Percentiles rank a stretch among this genome's conserved stretches.
These are phyloP conservation scores for Lunularia cruciata DNA, from an alignment of 225 moss, liverwort and hornwort species.

Conservation along the genomic window DNA sequence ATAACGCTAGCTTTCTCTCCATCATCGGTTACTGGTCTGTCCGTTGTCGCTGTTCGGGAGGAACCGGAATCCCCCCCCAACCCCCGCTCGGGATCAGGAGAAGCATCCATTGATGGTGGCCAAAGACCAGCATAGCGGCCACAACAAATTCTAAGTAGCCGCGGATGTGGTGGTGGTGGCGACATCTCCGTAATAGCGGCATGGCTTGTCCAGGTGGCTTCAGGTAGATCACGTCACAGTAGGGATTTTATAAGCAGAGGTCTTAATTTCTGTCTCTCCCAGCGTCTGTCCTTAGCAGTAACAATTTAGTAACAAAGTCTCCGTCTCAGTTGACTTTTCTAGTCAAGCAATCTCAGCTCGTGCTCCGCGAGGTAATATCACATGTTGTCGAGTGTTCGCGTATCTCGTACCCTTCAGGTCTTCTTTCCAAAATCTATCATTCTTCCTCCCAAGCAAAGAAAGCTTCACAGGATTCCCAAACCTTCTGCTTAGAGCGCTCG, in stretches of 20 bases:
- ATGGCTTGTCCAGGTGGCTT: conserved; percentile 11
- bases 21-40: too few relatives aligned
- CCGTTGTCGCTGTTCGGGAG: too few relatives aligned
- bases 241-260: neutral
- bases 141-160: too few relatives aligned
- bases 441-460: neutral
- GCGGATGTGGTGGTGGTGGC: conserved; percentile 2
- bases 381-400: neutral
- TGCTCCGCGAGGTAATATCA: neutral
- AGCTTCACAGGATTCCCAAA: neutral
- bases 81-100: too few relatives aligned
- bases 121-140: too few relatives aligned
- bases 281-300: neutral
- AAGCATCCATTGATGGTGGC: too few relatives aligned
- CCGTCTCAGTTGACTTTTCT: neutral
- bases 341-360: neutral
- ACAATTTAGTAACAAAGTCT: neutral
- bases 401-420: neutral
- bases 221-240: neutral
- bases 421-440: neutral
- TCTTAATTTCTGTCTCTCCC: neutral
- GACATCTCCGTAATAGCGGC: neutral
- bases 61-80: too few relatives aligned
- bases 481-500: neutral
- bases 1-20: too few relatives aligned